Evolutionary conservation across 352 stramenopile species (phyloP).

Genomic region (Phytopythium chamaehyphon): DNA sequence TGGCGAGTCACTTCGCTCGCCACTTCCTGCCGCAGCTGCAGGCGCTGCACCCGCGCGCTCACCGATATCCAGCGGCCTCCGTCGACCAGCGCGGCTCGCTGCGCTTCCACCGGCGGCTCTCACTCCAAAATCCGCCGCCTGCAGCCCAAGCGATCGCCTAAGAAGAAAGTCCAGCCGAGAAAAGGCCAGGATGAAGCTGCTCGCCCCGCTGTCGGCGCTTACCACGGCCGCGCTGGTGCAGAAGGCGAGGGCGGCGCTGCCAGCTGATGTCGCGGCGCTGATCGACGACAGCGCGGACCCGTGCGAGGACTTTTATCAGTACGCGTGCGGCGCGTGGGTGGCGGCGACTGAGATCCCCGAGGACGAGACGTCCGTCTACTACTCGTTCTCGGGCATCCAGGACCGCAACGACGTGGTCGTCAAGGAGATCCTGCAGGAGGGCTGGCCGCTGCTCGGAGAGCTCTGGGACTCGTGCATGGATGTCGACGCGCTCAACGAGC

Average conservation of each 20-base stretch:
- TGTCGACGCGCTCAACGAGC: conserved; percentile 30
- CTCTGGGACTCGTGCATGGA: conserved; percentile 69
- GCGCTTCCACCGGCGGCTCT: too few relatives aligned
- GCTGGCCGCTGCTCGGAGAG: conserved; percentile 50
- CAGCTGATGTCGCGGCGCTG: conserved; percentile 26
- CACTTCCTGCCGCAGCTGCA: too few relatives aligned
- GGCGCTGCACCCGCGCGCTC: too few relatives aligned
- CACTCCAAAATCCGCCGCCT: too few relatives aligned
- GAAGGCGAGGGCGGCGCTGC: conserved; percentile 11
- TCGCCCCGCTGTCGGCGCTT: neutral
- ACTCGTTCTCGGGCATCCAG: conserved; percentile 40
- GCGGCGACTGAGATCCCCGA: conserved; percentile 21
- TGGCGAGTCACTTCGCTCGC: too few relatives aligned
- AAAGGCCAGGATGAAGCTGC: neutral
- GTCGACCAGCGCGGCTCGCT: too few relatives aligned
- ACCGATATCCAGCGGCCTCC: too few relatives aligned
- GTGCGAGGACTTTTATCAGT: conserved; percentile 72
- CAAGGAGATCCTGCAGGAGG: conserved; percentile 47
- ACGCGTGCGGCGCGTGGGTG: conserved; percentile 54
- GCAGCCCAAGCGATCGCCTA: too few relatives aligned
- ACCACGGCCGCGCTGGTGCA: neutral
- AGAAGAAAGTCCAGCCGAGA: too few relatives aligned
- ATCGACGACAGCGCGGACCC: conserved; percentile 42
- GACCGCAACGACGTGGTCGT: conserved; percentile 48
- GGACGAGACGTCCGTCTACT: conserved; percentile 23